Conservation (phyloP, 495 filamentous ascomycete genomes). For the Aspergillus hancockii region DNA sequence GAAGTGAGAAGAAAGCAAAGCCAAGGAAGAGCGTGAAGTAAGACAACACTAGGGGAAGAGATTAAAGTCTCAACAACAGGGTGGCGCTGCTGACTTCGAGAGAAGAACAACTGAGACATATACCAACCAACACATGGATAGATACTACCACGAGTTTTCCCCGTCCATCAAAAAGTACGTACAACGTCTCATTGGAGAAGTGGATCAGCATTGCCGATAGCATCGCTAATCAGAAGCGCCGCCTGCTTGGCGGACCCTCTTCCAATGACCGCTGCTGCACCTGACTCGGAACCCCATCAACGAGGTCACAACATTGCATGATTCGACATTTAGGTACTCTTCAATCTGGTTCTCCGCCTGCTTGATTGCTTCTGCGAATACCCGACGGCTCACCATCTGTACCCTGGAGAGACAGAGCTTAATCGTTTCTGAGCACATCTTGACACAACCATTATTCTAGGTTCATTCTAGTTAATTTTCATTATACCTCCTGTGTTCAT, state of each 20-base stretch:
- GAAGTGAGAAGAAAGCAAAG: too few relatives aligned
- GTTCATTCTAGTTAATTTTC: neutral
- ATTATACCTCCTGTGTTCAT: neutral
- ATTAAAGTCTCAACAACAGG: too few relatives aligned
- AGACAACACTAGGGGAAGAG: too few relatives aligned
- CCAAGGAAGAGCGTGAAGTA: too few relatives aligned
- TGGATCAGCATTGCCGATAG: neutral
- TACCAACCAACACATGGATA: too few relatives aligned
- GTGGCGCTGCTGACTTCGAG: too few relatives aligned
- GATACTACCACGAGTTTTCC: too few relatives aligned
- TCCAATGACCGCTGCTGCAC: conserved; percentile 5
- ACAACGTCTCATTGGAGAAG: neutral
- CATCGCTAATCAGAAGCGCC: neutral
- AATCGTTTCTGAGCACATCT: neutral
- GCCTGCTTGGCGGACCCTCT: neutral
- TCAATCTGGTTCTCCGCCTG: neutral
- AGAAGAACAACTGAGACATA: too few relatives aligned
- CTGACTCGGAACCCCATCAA: neutral
- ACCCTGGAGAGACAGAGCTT: neutral
- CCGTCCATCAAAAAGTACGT: too few relatives aligned
- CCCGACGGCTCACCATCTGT: neutral
- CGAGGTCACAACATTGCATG: conserved; percentile 3
- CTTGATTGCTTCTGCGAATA: neutral
- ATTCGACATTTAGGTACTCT: neutral
- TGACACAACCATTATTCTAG: neutral